Percentiles rank a stretch among this genome's conserved stretches.
phyloP scores from a whole-genome alignment of 2,329 filamentous ascomycete species.

The Fusarium irregulare region DNA sequence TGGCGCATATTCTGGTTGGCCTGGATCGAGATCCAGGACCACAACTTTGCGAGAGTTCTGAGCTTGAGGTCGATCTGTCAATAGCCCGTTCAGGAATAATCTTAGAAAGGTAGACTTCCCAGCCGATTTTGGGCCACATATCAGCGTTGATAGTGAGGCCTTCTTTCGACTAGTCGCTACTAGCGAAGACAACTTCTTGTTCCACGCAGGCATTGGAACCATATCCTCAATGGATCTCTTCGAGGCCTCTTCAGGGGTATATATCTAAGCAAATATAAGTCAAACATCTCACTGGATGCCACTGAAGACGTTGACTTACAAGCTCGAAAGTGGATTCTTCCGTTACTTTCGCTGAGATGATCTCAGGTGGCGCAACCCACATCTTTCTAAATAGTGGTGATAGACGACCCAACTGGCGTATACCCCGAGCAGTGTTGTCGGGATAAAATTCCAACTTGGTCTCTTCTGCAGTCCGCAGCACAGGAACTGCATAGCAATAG shows the following conservation, averaged over 20 bases:
- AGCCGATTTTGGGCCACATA: constrained; percentile 77
- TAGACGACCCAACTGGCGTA: constrained; percentile 67
- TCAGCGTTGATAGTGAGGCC: constrained; percentile 60
- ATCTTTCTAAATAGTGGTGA: constrained; percentile 75
- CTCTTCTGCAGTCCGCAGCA: constrained; percentile 66
- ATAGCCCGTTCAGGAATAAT: constrained; percentile 72
- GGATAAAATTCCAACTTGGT: constrained; percentile 67
- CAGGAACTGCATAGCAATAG: constrained; percentile 75
- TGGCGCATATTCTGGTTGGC: constrained; percentile 79
- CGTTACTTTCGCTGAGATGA: constrained; percentile 27
- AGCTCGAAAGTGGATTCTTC: constrained; percentile 59
- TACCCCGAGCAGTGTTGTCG: constrained; percentile 58
- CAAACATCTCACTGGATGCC: not conserved
- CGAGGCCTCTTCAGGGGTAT: constrained; percentile 63
- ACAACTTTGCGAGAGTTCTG: constrained; percentile 54
- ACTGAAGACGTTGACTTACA: constrained; percentile 51
- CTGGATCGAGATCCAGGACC: constrained; percentile 81
- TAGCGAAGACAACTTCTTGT: constrained; percentile 65
- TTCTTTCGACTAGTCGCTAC: constrained; percentile 49
- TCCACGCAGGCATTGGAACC: constrained; percentile 69
- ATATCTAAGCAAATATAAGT: constrained; percentile 57
- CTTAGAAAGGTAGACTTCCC: constrained; percentile 82
- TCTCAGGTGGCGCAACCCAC: constrained; percentile 65
- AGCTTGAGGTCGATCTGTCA: constrained; percentile 56
- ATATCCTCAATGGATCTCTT: constrained; percentile 65